These are phyloP conservation scores for Capsella bursapastoris DNA, from an alignment of 345 rosid species.

Conservation along the genomic window DNA sequence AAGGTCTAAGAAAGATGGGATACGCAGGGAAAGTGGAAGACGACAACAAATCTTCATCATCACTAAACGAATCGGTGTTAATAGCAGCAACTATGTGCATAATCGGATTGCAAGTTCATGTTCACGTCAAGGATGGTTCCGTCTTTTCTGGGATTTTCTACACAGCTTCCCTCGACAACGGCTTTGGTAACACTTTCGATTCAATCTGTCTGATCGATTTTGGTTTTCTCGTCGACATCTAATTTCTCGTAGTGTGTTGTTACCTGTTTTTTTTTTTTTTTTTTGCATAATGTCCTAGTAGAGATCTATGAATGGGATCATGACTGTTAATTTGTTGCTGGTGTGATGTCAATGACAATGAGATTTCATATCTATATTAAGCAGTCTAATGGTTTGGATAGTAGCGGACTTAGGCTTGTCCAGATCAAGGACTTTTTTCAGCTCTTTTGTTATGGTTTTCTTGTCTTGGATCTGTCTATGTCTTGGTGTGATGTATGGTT, in stretches of 20 bases:
- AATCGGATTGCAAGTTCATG: constrained; percentile 81
- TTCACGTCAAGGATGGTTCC: constrained; percentile 81
- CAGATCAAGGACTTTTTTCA: not conserved
- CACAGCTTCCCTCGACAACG: constrained; percentile 76
- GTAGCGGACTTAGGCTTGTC: not conserved
- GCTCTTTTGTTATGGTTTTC: not conserved
- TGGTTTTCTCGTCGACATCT: not conserved
- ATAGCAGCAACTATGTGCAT: constrained; percentile 74
- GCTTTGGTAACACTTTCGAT: constrained; percentile 48
- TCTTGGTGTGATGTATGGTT: not conserved
- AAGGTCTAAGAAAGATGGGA: constrained; percentile 47
- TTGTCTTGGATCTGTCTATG: not conserved
- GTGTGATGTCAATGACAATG: not conserved
- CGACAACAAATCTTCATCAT: constrained; percentile 35
- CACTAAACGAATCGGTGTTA: constrained; percentile 60
- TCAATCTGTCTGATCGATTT: too few relatives aligned
- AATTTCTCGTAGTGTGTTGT: not conserved
- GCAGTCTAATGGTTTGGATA: not conserved
- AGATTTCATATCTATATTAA: not conserved
- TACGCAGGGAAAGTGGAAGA: constrained; percentile 51
- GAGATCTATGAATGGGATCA: constrained; percentile 23
- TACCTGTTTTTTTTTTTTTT: not conserved
- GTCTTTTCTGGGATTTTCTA: constrained; percentile 76
- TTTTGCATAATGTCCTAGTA: not conserved
- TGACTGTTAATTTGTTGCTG: not conserved